Evolutionary conservation across 108 stramenopile genomes (phyloP).

Genomic region (Parietichytrium sp.): DNA sequence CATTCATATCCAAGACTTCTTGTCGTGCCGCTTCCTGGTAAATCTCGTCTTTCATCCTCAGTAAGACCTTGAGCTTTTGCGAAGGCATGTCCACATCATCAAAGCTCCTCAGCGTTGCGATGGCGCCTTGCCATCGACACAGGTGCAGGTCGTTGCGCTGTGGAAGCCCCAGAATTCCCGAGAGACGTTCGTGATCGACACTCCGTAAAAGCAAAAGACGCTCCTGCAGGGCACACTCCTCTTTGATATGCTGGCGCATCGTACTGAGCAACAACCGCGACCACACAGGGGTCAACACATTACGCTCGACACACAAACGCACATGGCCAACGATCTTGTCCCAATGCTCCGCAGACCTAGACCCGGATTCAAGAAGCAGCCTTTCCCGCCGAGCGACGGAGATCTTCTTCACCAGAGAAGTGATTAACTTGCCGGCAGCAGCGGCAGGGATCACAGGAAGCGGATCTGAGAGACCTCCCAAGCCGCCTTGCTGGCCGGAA

Average conservation of each 20-base stretch:
- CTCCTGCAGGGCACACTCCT: slow-evolving; percentile 25
- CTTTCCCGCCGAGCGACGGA: slow-evolving; percentile 6
- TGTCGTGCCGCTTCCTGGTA: background rate
- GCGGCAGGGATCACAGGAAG: background rate
- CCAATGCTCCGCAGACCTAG: slow-evolving; percentile 31
- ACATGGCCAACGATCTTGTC: slow-evolving; percentile 34
- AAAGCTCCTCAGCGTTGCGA: slow-evolving; percentile 35
- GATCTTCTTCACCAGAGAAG: slow-evolving; percentile 24
- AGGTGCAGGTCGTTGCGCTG: background rate
- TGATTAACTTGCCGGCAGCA: slow-evolving; percentile 24
- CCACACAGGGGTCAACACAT: slow-evolving; percentile 13
- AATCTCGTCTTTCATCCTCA: slow-evolving; percentile 18
- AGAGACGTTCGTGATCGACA: background rate
- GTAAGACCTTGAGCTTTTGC: background rate
- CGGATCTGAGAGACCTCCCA: background rate
- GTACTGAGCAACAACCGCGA: background rate
- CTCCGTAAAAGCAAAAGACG: background rate
- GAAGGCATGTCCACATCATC: slow-evolving; percentile 38
- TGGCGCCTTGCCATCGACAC: background rate
- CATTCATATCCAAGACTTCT: background rate
- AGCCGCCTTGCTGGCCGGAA: background rate
- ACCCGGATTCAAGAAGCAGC: background rate
- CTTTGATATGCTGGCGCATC: background rate
- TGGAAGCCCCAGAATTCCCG: background rate
- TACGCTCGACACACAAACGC: slow-evolving; percentile 26